Evolutionary conservation across 2,329 filamentous ascomycete genomes (phyloP), one percentile per base, ranked within the genome.

Genomic region (Microcera coccophila): DNA sequence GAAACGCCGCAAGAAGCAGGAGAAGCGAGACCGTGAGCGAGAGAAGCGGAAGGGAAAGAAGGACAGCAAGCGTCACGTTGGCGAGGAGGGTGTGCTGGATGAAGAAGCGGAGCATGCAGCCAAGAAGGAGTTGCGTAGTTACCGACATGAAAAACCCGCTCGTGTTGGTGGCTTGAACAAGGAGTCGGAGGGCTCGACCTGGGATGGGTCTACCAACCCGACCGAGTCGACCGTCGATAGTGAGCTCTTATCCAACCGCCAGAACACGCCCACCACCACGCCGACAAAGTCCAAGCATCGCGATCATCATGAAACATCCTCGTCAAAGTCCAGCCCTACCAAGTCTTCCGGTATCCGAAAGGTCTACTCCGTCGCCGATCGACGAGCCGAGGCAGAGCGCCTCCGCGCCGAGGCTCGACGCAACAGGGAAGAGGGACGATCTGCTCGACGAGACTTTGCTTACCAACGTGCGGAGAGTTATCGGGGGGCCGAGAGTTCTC

Each of bases 91-190:
- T 28, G 65, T 79, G 14, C 65, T 82, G n/a, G 83, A 86, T 61
- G 76, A 79, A 54, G 67, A 73, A 20, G 81, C 81, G 56, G 84
- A 87, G 62, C 76, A 74, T 29, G 73, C 73, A 39, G 82, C 79
- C 18, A 73, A 82, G 54, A 71, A 80, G 36, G 84, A 93, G 47
- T 79, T 97, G 42, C 81, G 85, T 45, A 81, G 81, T 24, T 97
- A 97, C 72, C 86, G 90, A 18, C 78, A 89, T 60, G 91, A 97
- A 69, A 87, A 84, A 63, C 73, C 89, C 2, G 91, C 91, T 1
- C 79, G 86, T 39, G 90, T 97, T 2, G 91, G 91, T 26, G 91
- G 91, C 16, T 71, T 97, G 64, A 97, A 97, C 68, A 83, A 84
- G 57, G 75, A 85, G 53, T 76, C 83, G 33, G 91, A 96, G 54